Evolutionary conservation across 228 moss, liverwort and hornwort species (phyloP).

Genomic region (Sphagnum fallax): DNA sequence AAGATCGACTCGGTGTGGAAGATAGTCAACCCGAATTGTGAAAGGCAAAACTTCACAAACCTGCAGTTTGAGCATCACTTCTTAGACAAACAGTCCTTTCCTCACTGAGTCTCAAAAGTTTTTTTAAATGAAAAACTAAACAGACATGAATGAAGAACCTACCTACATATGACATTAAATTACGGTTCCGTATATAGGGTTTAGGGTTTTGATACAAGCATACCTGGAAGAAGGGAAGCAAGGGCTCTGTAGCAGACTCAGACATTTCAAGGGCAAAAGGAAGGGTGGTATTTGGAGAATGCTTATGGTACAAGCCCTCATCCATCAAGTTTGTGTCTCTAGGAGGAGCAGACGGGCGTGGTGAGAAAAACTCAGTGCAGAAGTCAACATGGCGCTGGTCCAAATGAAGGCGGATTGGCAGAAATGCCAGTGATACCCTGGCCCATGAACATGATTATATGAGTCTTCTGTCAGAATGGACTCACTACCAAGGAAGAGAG

Average conservation of each 20-base stretch:
- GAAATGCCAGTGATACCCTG: conserved; percentile 32
- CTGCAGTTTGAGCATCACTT: conserved; percentile 6
- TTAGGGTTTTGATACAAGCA: no score
- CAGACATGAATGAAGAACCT: neutral
- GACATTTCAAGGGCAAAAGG: conserved; percentile 14
- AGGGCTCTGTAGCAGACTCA: conserved; percentile 22
- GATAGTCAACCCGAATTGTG: conserved; percentile 42
- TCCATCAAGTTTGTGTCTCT: no score
- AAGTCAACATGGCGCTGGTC: conserved; percentile 53
- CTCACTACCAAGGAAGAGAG: no score
- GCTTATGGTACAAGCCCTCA: neutral
- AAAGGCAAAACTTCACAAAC: conserved; percentile 45
- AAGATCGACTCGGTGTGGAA: conserved; percentile 45
- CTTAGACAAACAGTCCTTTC: neutral
- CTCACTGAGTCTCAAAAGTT: no score
- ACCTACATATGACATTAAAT: no score
- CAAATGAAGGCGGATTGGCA: conserved; percentile 44
- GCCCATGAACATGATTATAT: neutral
- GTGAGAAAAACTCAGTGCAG: conserved; percentile 32
- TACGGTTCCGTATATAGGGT: no score
- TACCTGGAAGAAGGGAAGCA: conserved; percentile 50
- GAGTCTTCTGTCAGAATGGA: no score
- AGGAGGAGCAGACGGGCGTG: conserved; percentile 1
- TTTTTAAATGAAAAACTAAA: neutral
- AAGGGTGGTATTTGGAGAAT: neutral